Conservation (phyloP, 441 rosid genomes). For the Gossypium davidsonii region DNA sequence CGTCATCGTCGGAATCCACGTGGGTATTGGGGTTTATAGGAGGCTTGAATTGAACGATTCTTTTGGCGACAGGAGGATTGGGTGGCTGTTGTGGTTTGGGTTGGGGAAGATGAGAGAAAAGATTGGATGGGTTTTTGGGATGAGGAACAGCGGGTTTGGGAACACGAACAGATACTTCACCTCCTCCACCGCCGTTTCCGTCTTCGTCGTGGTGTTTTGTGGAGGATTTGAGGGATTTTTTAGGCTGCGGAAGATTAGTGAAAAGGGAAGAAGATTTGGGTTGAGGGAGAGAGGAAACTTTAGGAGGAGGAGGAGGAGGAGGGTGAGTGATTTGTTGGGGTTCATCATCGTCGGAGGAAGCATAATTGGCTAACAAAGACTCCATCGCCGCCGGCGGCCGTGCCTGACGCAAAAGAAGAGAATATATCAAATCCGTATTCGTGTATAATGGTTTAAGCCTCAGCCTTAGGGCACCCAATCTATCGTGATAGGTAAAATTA, state of each 20-base stretch:
- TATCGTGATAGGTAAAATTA: too few species aligned
- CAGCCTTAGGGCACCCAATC: too few species aligned
- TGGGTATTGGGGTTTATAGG: conserved; percentile 33
- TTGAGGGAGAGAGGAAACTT: conserved; percentile 18
- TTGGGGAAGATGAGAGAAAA: conserved; percentile 58
- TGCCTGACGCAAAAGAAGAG: too few species aligned
- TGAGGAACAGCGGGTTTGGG: conserved; percentile 11
- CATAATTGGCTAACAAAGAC: conserved; percentile 68
- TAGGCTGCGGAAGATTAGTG: conserved; percentile 30
- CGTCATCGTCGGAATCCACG: conserved; percentile 42
- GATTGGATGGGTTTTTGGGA: conserved; percentile 16
- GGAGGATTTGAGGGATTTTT: neutral
- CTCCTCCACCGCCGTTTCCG: neutral
- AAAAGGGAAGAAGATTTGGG: conserved; percentile 20
- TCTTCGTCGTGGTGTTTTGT: neutral
- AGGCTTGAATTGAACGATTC: conserved; percentile 66
- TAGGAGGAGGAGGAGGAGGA: conserved; percentile 10
- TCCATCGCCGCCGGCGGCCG: conserved; percentile 39
- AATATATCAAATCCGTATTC: too few species aligned
- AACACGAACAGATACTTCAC: neutral
- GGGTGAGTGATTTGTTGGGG: neutral
- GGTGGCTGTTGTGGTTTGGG: conserved; percentile 33
- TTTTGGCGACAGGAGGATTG: conserved; percentile 28
- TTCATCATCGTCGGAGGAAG: conserved; percentile 69
- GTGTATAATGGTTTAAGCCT: too few species aligned